phyloP scores from a whole-genome alignment of 257 asterid species.

The Nicotiana undulata region DNA sequence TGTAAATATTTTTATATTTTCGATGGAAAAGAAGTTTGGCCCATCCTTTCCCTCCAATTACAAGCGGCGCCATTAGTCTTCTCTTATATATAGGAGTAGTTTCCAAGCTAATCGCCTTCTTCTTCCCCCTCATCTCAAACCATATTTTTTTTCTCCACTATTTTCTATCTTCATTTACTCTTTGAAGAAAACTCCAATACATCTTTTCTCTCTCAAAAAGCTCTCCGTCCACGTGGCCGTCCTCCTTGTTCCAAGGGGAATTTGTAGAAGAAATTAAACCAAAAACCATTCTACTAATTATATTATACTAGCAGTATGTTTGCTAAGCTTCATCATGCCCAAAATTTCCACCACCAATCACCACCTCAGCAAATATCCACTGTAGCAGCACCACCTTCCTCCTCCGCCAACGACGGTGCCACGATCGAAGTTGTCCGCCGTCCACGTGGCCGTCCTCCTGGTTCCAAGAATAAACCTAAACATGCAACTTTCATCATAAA shows the following conservation, averaged over 20 bases:
- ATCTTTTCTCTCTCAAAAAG: not conserved
- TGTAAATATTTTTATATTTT: too few species aligned
- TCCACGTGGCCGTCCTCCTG: constrained; percentile 78
- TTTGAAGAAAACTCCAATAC: not conserved
- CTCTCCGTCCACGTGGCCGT: too few species aligned
- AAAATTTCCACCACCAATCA: constrained; percentile 14
- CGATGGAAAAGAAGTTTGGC: too few species aligned
- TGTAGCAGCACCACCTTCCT: not conserved
- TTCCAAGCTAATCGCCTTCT: constrained; percentile 21
- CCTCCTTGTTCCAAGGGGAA: too few species aligned
- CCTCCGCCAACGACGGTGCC: constrained; percentile 46
- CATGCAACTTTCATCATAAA: constrained; percentile 27
- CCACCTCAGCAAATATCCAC: constrained; percentile 10
- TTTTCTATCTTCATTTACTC: not conserved
- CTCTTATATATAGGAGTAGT: constrained; percentile 14
- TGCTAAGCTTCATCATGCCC: constrained; percentile 39
- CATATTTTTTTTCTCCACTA: too few species aligned
- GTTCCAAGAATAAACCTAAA: constrained; percentile 57
- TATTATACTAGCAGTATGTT: constrained; percentile 22
- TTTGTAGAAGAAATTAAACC: constrained; percentile 25
- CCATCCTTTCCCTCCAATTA: not conserved
- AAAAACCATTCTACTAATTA: constrained; percentile 8
- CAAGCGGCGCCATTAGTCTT: constrained; percentile 14
- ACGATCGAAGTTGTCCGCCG: constrained; percentile 65
- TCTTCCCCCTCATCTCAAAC: not conserved